Evolutionary conservation across 2,329 filamentous ascomycete species (phyloP).

Genomic region (Metarhizium robertsii): DNA sequence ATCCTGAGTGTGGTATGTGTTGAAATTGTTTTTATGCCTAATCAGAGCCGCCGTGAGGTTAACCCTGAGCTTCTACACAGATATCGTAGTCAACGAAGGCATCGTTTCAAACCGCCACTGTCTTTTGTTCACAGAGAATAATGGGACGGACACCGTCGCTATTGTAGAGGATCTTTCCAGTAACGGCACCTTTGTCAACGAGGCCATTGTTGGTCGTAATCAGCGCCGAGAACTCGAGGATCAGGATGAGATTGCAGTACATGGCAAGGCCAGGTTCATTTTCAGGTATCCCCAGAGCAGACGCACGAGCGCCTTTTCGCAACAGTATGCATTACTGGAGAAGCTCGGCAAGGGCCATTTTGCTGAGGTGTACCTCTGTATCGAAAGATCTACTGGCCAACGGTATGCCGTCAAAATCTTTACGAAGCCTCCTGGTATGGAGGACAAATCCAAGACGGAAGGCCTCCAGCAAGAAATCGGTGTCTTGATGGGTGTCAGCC

Average conservation of each 20-base stretch:
- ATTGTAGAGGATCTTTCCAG: slow-evolving; percentile 88
- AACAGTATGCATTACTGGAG: slow-evolving; percentile 77
- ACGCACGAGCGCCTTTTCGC: slow-evolving; percentile 67
- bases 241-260: slow-evolving; percentile 80
- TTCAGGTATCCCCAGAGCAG: slow-evolving; percentile 80
- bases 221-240: slow-evolving; percentile 82
- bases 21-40: neutral
- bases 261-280: slow-evolving; percentile 77
- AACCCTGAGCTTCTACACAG: slow-evolving; percentile 20
- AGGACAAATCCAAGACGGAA: slow-evolving; percentile 75
- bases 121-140: slow-evolving; percentile 54
- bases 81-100: slow-evolving; percentile 65
- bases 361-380: slow-evolving; percentile 83
- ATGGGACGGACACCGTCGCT: slow-evolving; percentile 51
- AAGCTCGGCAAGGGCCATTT: slow-evolving; percentile 93
- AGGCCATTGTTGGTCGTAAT: slow-evolving; percentile 83
- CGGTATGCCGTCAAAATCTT: slow-evolving; percentile 93
- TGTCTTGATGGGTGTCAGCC: slow-evolving; percentile 92
- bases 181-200: slow-evolving; percentile 95
- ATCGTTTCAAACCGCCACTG: slow-evolving; percentile 85
- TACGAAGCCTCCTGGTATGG: slow-evolving; percentile 71
- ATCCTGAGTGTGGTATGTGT: slow-evolving; percentile 80
- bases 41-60: neutral
- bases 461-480: slow-evolving; percentile 92
- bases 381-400: slow-evolving; percentile 74